These are phyloP conservation scores for Globisporangium parvum DNA, from an alignment of 352 stramenopile species.

Conservation along the genomic window DNA sequence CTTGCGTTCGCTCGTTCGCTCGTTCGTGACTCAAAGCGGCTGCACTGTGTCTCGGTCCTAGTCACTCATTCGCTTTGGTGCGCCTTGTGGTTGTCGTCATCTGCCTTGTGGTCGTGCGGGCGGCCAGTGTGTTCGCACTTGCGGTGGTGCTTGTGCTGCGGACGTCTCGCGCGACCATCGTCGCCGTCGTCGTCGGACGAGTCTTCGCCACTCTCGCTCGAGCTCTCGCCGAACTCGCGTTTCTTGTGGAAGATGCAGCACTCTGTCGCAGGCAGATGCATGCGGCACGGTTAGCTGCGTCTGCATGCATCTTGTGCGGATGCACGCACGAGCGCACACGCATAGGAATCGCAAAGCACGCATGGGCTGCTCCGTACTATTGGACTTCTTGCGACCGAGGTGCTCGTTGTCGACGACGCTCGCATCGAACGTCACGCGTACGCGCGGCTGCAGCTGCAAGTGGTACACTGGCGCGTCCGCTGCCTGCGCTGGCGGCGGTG, in stretches of 20 bases:
- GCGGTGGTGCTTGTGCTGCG: constrained; percentile 9
- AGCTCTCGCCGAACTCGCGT: constrained; percentile 87
- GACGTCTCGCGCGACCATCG: neutral
- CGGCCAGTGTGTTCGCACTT: constrained; percentile 5
- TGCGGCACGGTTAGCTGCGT: neutral
- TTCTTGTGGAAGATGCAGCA: constrained; percentile 95
- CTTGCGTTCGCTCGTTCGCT: neutral
- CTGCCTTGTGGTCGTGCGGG: neutral
- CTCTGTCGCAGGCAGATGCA: constrained; percentile 27
- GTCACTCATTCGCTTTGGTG: neutral
- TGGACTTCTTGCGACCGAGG: constrained; percentile 87
- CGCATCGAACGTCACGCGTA: constrained; percentile 84
- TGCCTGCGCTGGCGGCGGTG: constrained; percentile 10
- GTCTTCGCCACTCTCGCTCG: constrained; percentile 85
- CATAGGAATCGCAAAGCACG: neutral
- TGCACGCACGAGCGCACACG: neutral
- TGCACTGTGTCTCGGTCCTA: neutral
- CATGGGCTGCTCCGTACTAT: constrained; percentile 67
- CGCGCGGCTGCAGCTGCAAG: constrained; percentile 71
- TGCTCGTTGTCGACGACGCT: constrained; percentile 92
- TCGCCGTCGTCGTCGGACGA: constrained; percentile 38
- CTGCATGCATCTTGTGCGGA: neutral
- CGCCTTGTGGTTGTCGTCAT: neutral
- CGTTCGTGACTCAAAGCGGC: neutral
- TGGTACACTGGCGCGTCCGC: constrained; percentile 42